Evolutionary conservation across 2,329 filamentous ascomycete species (phyloP), one percentile per base, ranked within the genome.

Genomic region (Aspergillus carbonarius): DNA sequence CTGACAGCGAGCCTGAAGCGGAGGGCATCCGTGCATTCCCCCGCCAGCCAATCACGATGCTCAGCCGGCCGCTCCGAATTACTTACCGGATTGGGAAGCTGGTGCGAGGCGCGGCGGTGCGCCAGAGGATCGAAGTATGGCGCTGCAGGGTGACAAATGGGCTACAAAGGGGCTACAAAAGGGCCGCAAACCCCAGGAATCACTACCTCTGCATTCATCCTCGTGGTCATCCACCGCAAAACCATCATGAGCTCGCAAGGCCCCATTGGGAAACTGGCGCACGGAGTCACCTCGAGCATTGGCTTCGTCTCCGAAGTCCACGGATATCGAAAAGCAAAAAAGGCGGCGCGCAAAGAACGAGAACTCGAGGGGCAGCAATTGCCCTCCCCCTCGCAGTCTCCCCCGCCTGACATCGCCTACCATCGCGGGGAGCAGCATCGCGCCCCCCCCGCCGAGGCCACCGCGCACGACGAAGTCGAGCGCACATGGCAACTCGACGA

Each of bases 401-500:
- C 52, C 10, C 23, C 23, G 23, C 23, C 23, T 3, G 3, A 23
- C 23, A 23, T 5, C 23, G 23, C 23, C 3, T 23, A 23, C 23
- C 23, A 5, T n/a, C 12, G 3, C 1, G 35, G 18, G 5, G 40
- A 47, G 17, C 6, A 23, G 17, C 20, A 34, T 5, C 18, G 17
- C n/a, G 4, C 17, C n/a, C 8, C 12, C 20, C 12, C 5, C 17
- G 52, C 12, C 13, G 30, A 40, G 34, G 1, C 18, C n/a, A 13
- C 49, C 23, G 37, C 40, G 10, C 8, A 46, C 6, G 27, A 54
- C 10, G 47, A 37, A 18, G n/a, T 54, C 18, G 39, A 54, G 27
- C 35, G 35, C 15, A 34, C 52, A 7, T 54, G 52, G 52, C 25
- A 54, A 34, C 52, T 54, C n/a, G 40, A 54, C 17, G 52, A 54